A percentile compares a stretch with the other conserved stretches of the same genome.
These are phyloP conservation scores for Leccinum longicurvipes DNA, from an alignment of 768 basidiomycete genomes.

Conservation along the genomic window DNA sequence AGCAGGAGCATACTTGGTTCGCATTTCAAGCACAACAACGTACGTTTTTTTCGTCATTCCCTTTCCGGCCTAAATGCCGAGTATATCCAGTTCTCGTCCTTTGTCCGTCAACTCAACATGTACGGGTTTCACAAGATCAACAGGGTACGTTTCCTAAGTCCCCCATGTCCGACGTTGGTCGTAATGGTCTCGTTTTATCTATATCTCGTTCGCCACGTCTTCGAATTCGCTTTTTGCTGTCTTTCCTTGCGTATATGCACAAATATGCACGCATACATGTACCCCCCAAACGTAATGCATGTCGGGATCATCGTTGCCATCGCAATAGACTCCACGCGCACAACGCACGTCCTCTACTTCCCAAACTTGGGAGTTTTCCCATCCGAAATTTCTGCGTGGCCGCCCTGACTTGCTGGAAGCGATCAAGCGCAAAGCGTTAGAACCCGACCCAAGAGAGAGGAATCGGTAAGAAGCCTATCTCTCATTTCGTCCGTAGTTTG, in stretches of 20 bases:
- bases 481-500: background rate
- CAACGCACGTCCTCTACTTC: conserved; percentile 77
- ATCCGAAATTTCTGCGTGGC: conserved; percentile 80
- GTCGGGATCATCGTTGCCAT: background rate
- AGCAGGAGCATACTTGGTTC: conserved; percentile 79
- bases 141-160: conserved; percentile 47
- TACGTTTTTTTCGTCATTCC: conserved; percentile 37
- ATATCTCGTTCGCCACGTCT: background rate
- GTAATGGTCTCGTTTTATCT: conserved; percentile 11
- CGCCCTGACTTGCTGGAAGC: conserved; percentile 79
- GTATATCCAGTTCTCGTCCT: conserved; percentile 75
- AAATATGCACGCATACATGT: conserved; percentile 2
- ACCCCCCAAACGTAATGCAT: background rate
- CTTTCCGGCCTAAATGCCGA: conserved; percentile 5
- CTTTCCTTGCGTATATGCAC: conserved; percentile 5
- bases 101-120: conserved; percentile 94
- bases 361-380: conserved; percentile 88
- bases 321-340: conserved; percentile 68
- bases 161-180: background rate
- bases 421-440: conserved; percentile 82
- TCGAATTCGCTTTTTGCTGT: background rate
- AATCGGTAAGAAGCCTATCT: conserved; percentile 20
- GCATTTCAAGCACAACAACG: conserved; percentile 91
- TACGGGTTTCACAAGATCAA: conserved; percentile 96
- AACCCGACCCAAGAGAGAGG: conserved; percentile 62